Conservation (phyloP, 805 yeast genomes). For the Kodamaea nitidulidarum region DNA sequence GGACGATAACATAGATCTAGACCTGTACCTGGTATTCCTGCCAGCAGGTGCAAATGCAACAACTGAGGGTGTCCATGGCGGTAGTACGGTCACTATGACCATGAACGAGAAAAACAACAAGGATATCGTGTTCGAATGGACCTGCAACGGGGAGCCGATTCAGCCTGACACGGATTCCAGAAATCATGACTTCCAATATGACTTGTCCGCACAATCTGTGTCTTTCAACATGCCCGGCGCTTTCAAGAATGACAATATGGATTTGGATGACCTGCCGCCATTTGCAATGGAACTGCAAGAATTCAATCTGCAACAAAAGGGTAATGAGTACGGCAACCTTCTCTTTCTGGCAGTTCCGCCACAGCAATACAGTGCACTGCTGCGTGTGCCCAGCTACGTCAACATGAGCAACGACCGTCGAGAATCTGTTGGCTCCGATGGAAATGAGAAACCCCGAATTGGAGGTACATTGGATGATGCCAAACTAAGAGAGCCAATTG, state of each 20-base stretch:
- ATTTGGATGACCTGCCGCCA: slow-evolving; percentile 35
- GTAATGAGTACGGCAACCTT: not conserved
- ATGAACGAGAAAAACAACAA: not conserved
- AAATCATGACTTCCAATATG: not conserved
- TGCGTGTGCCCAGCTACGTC: slow-evolving; percentile 7
- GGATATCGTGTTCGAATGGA: not conserved
- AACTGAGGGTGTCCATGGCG: not conserved
- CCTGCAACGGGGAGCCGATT: not conserved
- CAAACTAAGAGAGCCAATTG: too few species aligned
- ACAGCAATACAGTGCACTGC: slow-evolving; percentile 2
- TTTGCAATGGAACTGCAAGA: slow-evolving; percentile 25
- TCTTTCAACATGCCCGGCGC: slow-evolving; percentile 28
- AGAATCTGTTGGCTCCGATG: not conserved
- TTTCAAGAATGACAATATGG: slow-evolving; percentile 27
- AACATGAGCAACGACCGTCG: slow-evolving; percentile 2
- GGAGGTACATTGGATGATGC: too few species aligned
- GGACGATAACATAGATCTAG: slow-evolving; percentile 7
- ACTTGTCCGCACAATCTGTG: slow-evolving; percentile 4
- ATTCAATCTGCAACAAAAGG: not conserved
- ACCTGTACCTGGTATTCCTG: slow-evolving; percentile 7
- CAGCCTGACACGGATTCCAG: not conserved
- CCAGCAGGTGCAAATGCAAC: slow-evolving; percentile 1
- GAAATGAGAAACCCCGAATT: not conserved
- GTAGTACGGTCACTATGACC: not conserved
- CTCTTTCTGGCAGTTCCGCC: slow-evolving; percentile 1